Evolutionary conservation across 768 basidiomycete genomes (phyloP).

Genomic region (Gloeophyllum trabeum): DNA sequence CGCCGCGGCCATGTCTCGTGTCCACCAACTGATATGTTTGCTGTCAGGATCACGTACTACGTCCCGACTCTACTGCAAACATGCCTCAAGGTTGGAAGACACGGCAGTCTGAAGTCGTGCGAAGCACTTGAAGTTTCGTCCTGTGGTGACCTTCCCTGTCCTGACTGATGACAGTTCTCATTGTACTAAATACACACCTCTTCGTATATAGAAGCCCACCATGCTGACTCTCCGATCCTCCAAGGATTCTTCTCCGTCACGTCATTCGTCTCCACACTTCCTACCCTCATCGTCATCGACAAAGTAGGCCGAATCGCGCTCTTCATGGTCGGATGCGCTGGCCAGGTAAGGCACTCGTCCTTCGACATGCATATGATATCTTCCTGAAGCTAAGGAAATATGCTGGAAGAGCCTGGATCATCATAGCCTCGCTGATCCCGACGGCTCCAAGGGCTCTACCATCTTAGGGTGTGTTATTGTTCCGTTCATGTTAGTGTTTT

Average conservation of each 20-base stretch:
- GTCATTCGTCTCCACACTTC: not conserved
- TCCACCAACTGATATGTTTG: no score
- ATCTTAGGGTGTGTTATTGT: not conserved
- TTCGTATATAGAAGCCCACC: no score
- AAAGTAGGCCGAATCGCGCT: not conserved
- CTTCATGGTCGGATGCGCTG: not conserved
- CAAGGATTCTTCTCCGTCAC: not conserved
- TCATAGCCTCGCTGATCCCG: not conserved
- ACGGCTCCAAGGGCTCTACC: not conserved
- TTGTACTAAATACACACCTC: no score
- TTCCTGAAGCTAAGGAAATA: no score
- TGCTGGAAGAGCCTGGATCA: not conserved
- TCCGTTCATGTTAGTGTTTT: not conserved
- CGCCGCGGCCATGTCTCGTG: no score
- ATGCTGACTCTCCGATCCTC: no score
- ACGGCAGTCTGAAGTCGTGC: not conserved
- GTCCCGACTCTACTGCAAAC: not conserved
- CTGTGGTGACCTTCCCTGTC: no score
- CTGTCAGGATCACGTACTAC: not conserved
- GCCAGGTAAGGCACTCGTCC: not conserved
- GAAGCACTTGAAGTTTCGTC: no score
- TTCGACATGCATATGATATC: no score
- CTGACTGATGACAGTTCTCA: not conserved
- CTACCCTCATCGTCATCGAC: not conserved
- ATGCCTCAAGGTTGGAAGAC: not conserved